Evolutionary conservation across 2,329 filamentous ascomycete genomes (phyloP), one percentile per base, ranked within the genome.

Genomic region (Fusarium sp.): DNA sequence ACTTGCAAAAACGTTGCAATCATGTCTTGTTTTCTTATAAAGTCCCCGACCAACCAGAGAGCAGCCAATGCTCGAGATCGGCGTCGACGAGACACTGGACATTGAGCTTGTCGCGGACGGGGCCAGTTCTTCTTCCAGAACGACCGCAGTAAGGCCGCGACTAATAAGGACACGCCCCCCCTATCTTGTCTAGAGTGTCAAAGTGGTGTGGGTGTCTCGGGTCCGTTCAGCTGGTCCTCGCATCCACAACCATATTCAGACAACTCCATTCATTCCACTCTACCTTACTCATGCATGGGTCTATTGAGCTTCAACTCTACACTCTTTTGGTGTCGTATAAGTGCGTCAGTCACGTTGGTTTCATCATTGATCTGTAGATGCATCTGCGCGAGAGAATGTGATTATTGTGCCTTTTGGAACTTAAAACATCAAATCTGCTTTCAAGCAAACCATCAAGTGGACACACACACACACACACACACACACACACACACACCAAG

Each of bases 101-200:
- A 62, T 63, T 68, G 61, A 57, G 55, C 65, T 56, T 71, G 70
- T 71, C 56, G 51, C 58, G 62, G 55, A 69, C 58, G 62, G 57
- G 51, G 49, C 65, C 60, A 67, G 60, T 61, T 55, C 53, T 56
- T 47, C 54, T 46, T 44, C 58, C 47, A 72, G 65, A 74, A 64
- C 61, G 67, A 66, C 73, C 73, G 73, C 56, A 73, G 73, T 73
- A 75, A 68, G 67, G 73, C 73, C 73, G 73, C 56, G 64, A 38
- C 44, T 55, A 57, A 62, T 72, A 73, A 24, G 34, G 34, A 24
- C 46, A 73, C 70, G 47, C 69, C 69, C 68, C 62, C 69, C 68
- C 62, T 38, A 46, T 19, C 40, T 23, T 21, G n/a, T 9, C 19
- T 19, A 30, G 12, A 40, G 19, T 32, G 21, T 40, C 28, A 19